Percentiles rank a stretch among this genome's conserved stretches.
These are phyloP conservation scores for Cryptococcus floricola DNA, from an alignment of 1,284 basidiomycete genomes.

Conservation along the genomic window DNA sequence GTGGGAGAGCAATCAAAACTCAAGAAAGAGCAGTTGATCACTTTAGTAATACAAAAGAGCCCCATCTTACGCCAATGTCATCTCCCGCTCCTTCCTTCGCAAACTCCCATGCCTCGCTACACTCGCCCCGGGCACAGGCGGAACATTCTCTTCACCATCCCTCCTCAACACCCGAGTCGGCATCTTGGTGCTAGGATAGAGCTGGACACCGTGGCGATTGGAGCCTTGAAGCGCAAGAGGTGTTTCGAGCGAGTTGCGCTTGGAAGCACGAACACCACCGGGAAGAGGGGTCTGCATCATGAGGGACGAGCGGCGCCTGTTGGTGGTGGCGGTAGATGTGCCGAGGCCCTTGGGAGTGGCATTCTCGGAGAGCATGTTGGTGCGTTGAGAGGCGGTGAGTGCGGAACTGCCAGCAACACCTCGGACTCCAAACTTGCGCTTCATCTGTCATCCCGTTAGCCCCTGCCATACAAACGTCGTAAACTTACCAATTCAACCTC, in stretches of 20 bases:
- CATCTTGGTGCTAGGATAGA: conserved; percentile 14
- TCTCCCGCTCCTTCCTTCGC: conserved; percentile 7
- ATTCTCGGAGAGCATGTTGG: conserved; percentile 4
- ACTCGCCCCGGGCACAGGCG: conserved; percentile 1
- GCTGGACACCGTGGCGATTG: conserved; percentile 11
- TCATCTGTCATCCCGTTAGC: conserved; percentile 55
- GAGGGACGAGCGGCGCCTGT: conserved; percentile 12
- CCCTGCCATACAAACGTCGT: background rate
- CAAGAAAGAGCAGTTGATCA: background rate
- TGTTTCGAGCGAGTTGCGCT: conserved; percentile 5
- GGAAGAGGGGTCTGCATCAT: conserved; percentile 12
- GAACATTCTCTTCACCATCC: conserved; percentile 17
- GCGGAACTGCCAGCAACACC: conserved; percentile 63
- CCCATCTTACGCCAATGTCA: conserved; percentile 9
- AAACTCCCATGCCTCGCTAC: background rate
- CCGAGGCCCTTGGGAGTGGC: background rate
- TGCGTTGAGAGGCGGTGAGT: conserved; percentile 14
- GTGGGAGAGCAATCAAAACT: background rate
- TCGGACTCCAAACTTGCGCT: conserved; percentile 59
- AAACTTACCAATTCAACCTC: conserved; percentile 74
- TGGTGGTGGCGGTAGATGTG: background rate
- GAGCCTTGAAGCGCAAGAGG: background rate
- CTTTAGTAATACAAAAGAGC: background rate
- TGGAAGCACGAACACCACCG: background rate
- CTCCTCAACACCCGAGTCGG: conserved; percentile 10